Conservation (phyloP, 2,329 filamentous ascomycete genomes). For the Monosporascus sp. region DNA sequence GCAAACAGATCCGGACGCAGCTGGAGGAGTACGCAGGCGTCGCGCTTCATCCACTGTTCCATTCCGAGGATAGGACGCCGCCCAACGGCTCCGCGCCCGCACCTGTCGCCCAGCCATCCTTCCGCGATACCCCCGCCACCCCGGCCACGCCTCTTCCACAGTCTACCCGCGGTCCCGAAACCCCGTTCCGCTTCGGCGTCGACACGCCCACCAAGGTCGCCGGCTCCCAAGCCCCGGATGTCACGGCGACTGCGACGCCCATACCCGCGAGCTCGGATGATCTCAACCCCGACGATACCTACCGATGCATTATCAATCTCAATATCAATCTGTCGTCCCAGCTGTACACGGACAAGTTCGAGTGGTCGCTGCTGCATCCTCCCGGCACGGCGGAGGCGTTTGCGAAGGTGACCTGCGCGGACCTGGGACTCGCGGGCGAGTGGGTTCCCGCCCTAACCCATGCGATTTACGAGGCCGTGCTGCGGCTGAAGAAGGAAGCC, state of each 20-base stretch:
- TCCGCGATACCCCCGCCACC: slow-evolving; percentile 35
- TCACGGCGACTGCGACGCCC: slow-evolving; percentile 66
- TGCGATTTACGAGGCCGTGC: slow-evolving; percentile 91
- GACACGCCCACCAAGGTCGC: slow-evolving; percentile 45
- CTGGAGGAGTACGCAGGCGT: slow-evolving; percentile 94
- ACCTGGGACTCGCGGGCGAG: slow-evolving; percentile 82
- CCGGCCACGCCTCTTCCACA: slow-evolving; percentile 35
- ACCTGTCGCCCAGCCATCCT: slow-evolving; percentile 14
- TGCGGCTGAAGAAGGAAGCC: slow-evolving; percentile 91
- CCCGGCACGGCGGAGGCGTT: slow-evolving; percentile 89
- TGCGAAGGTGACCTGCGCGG: slow-evolving; percentile 86
- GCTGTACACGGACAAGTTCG: slow-evolving; percentile 94
- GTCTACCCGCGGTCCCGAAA: slow-evolving; percentile 47
- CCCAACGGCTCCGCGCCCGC: slow-evolving; percentile 14
- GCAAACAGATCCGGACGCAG: slow-evolving; percentile 90
- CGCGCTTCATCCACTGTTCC: slow-evolving; percentile 87
- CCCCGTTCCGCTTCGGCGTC: slow-evolving; percentile 49
- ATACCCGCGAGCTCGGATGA: slow-evolving; percentile 63
- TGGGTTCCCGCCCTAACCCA: slow-evolving; percentile 94
- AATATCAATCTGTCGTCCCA: slow-evolving; percentile 89
- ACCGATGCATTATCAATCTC: slow-evolving; percentile 85
- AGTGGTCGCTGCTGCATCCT: slow-evolving; percentile 92
- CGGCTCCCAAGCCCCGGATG: slow-evolving; percentile 43
- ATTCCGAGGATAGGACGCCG: slow-evolving; percentile 40
- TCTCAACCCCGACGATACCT: slow-evolving; percentile 87